phyloP scores from a whole-genome alignment of 2,329 filamentous ascomycete species.

The Grosmannia serpens region DNA sequence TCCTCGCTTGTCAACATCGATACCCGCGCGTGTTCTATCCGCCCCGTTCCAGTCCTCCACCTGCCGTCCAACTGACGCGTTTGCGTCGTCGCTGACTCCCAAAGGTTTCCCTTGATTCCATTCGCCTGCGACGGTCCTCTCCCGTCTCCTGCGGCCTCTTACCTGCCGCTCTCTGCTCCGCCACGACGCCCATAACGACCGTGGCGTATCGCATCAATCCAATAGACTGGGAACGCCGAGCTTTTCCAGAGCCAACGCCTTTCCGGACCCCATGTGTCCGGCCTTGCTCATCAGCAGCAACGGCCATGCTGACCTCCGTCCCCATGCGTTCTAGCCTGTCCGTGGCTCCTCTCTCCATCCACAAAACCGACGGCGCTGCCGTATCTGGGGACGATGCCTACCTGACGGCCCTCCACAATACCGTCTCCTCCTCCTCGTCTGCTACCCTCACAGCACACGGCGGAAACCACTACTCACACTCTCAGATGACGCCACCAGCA shows the following conservation, averaged over 20 bases:
- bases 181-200: too few species aligned
- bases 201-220: background rate
- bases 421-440: conserved; percentile 67
- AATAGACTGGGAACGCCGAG: background rate
- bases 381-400: conserved; percentile 19
- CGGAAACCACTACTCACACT: conserved; percentile 31
- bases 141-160: too few species aligned
- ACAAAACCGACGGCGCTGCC: conserved; percentile 26
- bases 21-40: background rate
- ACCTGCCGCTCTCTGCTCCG: too few species aligned
- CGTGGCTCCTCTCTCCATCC: conserved; percentile 47
- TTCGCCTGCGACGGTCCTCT: too few species aligned
- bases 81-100: background rate
- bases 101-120: background rate
- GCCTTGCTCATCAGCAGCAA: conserved; percentile 21
- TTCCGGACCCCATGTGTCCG: conserved; percentile 8
- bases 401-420: conserved; percentile 40
- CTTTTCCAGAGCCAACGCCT: background rate
- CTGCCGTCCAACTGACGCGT: background rate
- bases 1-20: background rate
- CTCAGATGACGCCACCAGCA: conserved; percentile 65
- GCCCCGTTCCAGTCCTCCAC: background rate
- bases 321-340: conserved; percentile 45
- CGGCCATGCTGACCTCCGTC: conserved; percentile 35
- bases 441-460: conserved; percentile 24